Evolutionary conservation across 2,329 filamentous ascomycete genomes (phyloP).

Genomic region (Aspergillus caelatus): DNA sequence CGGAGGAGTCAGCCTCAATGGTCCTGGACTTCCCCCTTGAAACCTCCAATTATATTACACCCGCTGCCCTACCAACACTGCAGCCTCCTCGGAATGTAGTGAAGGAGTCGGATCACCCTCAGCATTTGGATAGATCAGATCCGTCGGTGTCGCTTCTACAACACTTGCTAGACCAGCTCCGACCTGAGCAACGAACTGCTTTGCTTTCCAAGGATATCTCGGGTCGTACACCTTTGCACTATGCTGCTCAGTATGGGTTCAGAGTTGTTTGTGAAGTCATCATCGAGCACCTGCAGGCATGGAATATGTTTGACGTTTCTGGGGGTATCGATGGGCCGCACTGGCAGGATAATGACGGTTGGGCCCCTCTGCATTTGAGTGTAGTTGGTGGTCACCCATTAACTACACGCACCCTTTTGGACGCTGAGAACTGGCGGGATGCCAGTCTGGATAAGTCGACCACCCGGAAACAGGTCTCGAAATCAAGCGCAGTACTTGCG

Average conservation of each 20-base stretch:
- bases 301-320: slow-evolving; percentile 82
- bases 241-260: slow-evolving; percentile 92
- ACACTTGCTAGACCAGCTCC: slow-evolving; percentile 69
- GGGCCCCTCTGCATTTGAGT: slow-evolving; percentile 85
- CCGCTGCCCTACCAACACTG: slow-evolving; percentile 69
- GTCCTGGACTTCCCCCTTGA: slow-evolving; percentile 55
- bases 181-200: slow-evolving; percentile 66
- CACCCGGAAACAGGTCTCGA: slow-evolving; percentile 70
- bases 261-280: slow-evolving; percentile 86
- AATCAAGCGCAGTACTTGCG: slow-evolving; percentile 84
- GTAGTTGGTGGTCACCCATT: slow-evolving; percentile 88
- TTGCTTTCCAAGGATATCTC: slow-evolving; percentile 74
- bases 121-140: slow-evolving; percentile 69
- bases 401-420: slow-evolving; percentile 79
- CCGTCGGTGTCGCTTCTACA: slow-evolving; percentile 71
- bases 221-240: slow-evolving; percentile 84
- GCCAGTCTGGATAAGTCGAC: slow-evolving; percentile 63
- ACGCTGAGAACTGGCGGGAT: slow-evolving; percentile 77
- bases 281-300: slow-evolving; percentile 85
- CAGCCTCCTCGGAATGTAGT: slow-evolving; percentile 64
- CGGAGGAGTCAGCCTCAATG: slow-evolving; percentile 56
- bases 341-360: slow-evolving; percentile 93
- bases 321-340: slow-evolving; percentile 82
- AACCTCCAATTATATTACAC: slow-evolving; percentile 74
- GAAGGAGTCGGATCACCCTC: slow-evolving; percentile 64